Conservation (phyloP, 176 grass and related monocot species). For the Aegilops tauschii region DNA sequence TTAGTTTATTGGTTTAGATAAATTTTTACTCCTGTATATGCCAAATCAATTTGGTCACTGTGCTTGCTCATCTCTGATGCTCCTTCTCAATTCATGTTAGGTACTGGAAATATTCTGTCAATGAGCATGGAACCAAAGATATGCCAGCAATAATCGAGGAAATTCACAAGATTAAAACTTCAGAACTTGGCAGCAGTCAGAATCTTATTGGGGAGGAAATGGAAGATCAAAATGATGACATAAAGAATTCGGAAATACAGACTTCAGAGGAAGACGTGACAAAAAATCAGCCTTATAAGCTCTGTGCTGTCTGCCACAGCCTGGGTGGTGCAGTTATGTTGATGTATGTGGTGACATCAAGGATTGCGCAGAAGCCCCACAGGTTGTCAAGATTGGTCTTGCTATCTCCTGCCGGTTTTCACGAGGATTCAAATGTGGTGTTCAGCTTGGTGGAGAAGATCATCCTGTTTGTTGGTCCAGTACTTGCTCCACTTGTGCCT, state of each 20-base stretch:
- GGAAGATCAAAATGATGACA: constrained; percentile 38
- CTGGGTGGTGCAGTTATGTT: constrained; percentile 90
- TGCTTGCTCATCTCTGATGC: neutral
- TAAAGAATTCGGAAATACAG: constrained; percentile 36
- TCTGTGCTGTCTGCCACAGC: constrained; percentile 84
- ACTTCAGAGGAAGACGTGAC: constrained; percentile 25
- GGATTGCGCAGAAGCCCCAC: constrained; percentile 64
- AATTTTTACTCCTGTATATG: neutral
- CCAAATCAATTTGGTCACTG: constrained; percentile 1
- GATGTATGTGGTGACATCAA: constrained; percentile 86
- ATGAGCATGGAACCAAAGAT: constrained; percentile 94
- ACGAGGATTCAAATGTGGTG: constrained; percentile 73
- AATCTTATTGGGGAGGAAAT: constrained; percentile 3
- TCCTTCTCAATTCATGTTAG: constrained; percentile 34
- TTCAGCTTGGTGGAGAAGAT: constrained; percentile 75
- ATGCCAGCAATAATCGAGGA: constrained; percentile 85
- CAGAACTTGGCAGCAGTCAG: constrained; percentile 50
- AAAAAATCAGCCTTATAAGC: constrained; percentile 71
- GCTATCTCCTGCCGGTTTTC: constrained; percentile 93
- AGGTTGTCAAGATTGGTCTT: constrained; percentile 78
- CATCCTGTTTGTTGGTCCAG: constrained; percentile 70
- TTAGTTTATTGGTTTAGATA: neutral
- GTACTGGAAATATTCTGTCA: constrained; percentile 98
- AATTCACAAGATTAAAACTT: constrained; percentile 91
- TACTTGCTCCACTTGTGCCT: constrained; percentile 78